These are phyloP conservation scores for Conoideocrella luteorostrata DNA, from an alignment of 2,329 filamentous ascomycete species.

Conservation along the genomic window DNA sequence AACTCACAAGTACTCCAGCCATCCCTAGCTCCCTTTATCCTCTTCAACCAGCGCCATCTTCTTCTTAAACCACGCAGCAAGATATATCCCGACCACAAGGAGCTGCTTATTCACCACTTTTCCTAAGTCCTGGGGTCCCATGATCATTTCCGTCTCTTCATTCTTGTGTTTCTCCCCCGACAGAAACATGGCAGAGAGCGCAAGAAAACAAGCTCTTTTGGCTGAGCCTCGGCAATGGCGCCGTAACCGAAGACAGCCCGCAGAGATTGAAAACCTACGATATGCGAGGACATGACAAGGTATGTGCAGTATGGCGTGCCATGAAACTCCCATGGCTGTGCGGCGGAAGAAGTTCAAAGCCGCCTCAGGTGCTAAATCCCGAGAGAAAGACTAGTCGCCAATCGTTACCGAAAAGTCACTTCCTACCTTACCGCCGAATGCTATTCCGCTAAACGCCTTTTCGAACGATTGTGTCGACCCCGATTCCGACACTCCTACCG, in stretches of 20 bases:
- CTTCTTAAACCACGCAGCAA: conserved; percentile 76
- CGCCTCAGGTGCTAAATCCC: conserved; percentile 49
- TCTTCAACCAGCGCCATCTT: conserved; percentile 52
- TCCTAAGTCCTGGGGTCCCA: conserved; percentile 86
- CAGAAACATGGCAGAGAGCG: conserved; percentile 86
- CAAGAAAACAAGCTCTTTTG: conserved; percentile 96
- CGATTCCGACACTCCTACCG: conserved; percentile 61
- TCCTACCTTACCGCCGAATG: conserved; percentile 79
- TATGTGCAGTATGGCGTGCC: conserved; percentile 99
- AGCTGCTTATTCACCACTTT: conserved; percentile 82
- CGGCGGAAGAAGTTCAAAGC: conserved; percentile 80
- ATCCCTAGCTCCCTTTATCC: conserved; percentile 66
- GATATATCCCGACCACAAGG: conserved; percentile 62
- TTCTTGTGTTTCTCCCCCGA: conserved; percentile 94
- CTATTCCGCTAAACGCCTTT: conserved; percentile 56
- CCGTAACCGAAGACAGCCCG: conserved; percentile 97
- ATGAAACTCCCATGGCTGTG: conserved; percentile 91
- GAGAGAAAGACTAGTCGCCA: conserved; percentile 57
- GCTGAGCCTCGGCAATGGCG: conserved; percentile 97
- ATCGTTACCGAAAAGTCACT: conserved; percentile 85
- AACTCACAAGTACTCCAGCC: conserved; percentile 73
- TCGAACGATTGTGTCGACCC: conserved; percentile 52
- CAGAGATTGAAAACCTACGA: conserved; percentile 95
- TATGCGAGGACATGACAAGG: conserved; percentile 97
- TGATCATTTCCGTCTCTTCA: conserved; percentile 94